These are phyloP conservation scores for Infundibulicybe gibba DNA, from an alignment of 768 basidiomycete genomes.

Conservation along the genomic window DNA sequence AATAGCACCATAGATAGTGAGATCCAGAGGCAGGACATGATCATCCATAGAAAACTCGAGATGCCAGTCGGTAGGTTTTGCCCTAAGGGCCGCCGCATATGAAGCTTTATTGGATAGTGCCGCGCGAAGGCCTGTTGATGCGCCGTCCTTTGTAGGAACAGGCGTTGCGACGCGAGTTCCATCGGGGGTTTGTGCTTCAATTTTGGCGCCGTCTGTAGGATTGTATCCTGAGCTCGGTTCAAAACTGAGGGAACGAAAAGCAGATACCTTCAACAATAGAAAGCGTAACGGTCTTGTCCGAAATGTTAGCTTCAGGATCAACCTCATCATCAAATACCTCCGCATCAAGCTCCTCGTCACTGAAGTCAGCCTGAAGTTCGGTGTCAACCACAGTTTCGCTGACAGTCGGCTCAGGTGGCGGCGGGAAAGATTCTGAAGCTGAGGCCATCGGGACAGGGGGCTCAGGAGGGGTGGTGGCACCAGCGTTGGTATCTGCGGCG, in stretches of 20 bases:
- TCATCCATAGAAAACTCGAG: constrained; percentile 95
- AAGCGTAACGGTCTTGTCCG: constrained; percentile 85
- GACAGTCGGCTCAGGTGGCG: constrained; percentile 36
- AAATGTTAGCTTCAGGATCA: constrained; percentile 62
- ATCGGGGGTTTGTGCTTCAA: constrained; percentile 95
- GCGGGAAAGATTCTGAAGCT: constrained; percentile 15
- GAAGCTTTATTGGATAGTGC: constrained; percentile 49
- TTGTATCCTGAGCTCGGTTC: constrained; percentile 6
- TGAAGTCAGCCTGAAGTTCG: constrained; percentile 70
- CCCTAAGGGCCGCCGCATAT: constrained; percentile 91
- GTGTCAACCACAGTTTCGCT: constrained; percentile 63
- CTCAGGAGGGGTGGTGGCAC: constrained; percentile 10
- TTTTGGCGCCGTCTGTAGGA: constrained; percentile 76
- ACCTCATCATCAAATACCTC: constrained; percentile 89
- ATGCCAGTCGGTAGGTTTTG: constrained; percentile 95
- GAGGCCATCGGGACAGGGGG: constrained; percentile 8
- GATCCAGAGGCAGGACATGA: constrained; percentile 74
- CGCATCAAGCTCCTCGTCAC: constrained; percentile 83
- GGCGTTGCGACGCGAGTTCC: constrained; percentile 94
- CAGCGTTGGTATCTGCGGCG: constrained; percentile 8
- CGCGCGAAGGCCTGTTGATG: constrained; percentile 20
- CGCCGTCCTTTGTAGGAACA: constrained; percentile 43
- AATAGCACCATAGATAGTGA: constrained; percentile 95
- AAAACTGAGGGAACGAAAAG: neutral
- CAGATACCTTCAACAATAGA: constrained; percentile 74